These are phyloP conservation scores for Graphilbum fragrans DNA, from an alignment of 2,329 filamentous ascomycete genomes.

Conservation along the genomic window DNA sequence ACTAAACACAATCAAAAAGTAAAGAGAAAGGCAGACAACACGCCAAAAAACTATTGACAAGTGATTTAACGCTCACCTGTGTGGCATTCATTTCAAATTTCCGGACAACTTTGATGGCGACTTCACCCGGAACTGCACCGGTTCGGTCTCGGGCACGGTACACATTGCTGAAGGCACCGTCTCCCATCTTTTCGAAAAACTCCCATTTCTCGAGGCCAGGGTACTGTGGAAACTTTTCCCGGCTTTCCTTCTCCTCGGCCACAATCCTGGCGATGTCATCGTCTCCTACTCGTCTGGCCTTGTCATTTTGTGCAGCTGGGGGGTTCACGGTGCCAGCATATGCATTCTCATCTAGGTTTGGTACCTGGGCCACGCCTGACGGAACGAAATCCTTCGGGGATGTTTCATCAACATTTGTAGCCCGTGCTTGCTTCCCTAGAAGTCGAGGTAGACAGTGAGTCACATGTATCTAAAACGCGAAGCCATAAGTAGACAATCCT, in stretches of 20 bases:
- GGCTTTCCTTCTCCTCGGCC: slow-evolving; percentile 80
- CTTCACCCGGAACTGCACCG: slow-evolving; percentile 56
- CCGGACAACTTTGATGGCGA: slow-evolving; percentile 96
- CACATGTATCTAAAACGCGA: background rate
- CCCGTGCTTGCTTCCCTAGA: slow-evolving; percentile 76
- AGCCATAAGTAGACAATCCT: slow-evolving; percentile 9
- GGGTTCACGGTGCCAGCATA: too few species aligned
- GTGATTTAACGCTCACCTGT: slow-evolving; percentile 58
- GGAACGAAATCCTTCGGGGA: background rate
- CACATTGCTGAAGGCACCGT: slow-evolving; percentile 97
- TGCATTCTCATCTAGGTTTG: background rate
- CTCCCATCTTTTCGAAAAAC: slow-evolving; percentile 92
- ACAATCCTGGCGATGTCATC: slow-evolving; percentile 74
- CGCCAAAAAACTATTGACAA: background rate
- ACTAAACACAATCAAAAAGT: slow-evolving; percentile 13
- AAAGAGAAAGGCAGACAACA: background rate
- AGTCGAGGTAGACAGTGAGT: slow-evolving; percentile 5
- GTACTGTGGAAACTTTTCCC: slow-evolving; percentile 75
- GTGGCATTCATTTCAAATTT: slow-evolving; percentile 98
- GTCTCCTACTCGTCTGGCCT: slow-evolving; percentile 37
- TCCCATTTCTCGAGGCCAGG: slow-evolving; percentile 79
- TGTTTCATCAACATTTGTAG: slow-evolving; percentile 40
- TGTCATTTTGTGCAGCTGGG: background rate
- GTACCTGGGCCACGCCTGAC: background rate
- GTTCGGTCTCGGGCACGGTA: slow-evolving; percentile 73